Percentiles rank a stretch among this genome's conserved stretches.
Evolutionary conservation across 192 early-diverging fungal genomes (phyloP).

Genomic region (Gigaspora rosea): DNA sequence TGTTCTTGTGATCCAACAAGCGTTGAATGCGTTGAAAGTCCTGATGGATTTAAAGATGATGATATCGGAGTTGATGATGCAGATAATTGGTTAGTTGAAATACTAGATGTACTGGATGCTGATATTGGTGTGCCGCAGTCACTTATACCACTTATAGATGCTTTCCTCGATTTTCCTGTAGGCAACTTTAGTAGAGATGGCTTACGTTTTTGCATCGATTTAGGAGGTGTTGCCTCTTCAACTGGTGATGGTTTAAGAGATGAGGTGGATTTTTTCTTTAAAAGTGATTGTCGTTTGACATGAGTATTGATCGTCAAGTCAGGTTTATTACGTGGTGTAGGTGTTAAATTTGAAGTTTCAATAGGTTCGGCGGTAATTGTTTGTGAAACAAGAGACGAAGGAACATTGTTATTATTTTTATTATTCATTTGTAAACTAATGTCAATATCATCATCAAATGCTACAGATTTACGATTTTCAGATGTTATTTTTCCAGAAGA

Average conservation of each 20-base stretch:
- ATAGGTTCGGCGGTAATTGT: constrained; percentile 15
- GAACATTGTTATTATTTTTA: neutral
- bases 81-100: neutral
- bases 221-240: neutral
- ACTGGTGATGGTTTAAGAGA: neutral
- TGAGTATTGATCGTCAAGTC: constrained; percentile 31
- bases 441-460: neutral
- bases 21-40: constrained; percentile 18
- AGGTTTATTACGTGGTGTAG: constrained; percentile 6
- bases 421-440: neutral
- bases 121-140: constrained; percentile 14
- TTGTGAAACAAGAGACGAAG: neutral
- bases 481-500: constrained; percentile 17
- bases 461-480: constrained; percentile 21
- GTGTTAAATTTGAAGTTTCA: neutral
- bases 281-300: neutral
- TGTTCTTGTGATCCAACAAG: neutral
- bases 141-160: constrained; percentile 4
- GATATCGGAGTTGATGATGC: constrained; percentile 3
- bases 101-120: constrained; percentile 8
- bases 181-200: constrained; percentile 26
- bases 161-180: constrained; percentile 5
- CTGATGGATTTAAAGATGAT: constrained; percentile 24
- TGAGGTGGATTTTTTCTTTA: neutral
- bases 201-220: constrained; percentile 17